These are phyloP conservation scores for Fraxinus dipetala DNA, from an alignment of 305 asterid genomes.

Conservation along the genomic window DNA sequence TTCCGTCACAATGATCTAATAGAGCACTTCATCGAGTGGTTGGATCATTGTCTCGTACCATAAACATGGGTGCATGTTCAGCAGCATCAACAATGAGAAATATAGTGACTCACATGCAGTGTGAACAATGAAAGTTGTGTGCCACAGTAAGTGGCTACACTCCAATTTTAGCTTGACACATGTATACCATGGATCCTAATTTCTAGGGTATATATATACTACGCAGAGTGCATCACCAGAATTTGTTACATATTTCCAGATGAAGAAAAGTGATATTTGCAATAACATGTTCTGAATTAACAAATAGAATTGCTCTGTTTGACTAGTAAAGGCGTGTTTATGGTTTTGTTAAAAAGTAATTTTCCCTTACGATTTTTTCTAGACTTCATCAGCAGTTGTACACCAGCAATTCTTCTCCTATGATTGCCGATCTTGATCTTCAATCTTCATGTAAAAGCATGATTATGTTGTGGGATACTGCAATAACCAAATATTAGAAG, in stretches of 20 bases:
- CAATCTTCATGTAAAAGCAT: background rate
- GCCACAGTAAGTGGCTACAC: background rate
- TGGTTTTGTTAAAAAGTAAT: background rate
- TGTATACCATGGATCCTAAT: background rate
- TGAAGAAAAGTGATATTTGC: background rate
- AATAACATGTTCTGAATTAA: background rate
- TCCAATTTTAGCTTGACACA: background rate
- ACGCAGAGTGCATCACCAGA: background rate
- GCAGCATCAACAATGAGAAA: background rate
- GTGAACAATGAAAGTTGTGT: background rate
- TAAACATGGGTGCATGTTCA: background rate
- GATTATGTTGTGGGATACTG: background rate
- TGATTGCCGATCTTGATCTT: background rate
- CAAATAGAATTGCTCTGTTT: background rate
- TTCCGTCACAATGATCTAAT: background rate
- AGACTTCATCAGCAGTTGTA: background rate
- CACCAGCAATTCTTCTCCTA: background rate
- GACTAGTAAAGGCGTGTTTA: background rate
- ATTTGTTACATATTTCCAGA: background rate
- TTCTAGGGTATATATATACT: background rate
- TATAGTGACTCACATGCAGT: background rate
- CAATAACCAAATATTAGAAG: background rate
- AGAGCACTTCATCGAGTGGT: background rate
- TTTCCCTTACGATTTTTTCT: background rate
- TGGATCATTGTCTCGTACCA: background rate